Evolutionary conservation across 805 yeast species (phyloP).

Genomic region (Zygosaccharomyces lentus): DNA sequence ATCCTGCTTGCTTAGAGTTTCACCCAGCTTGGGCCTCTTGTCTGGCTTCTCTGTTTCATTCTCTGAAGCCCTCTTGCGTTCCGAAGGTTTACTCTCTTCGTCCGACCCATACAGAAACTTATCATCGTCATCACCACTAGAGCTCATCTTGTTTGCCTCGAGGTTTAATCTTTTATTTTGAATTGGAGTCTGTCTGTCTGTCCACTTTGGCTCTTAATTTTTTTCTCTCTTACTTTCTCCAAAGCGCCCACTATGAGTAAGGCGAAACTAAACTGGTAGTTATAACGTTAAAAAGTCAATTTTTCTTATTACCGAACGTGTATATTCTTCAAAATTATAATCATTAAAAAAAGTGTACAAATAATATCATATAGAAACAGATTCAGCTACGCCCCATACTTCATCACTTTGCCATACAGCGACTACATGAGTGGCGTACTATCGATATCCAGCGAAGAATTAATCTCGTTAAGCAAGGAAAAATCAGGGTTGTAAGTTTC

Average conservation of each 20-base stretch:
- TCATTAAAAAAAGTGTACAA: neutral
- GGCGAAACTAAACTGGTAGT: neutral
- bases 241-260: neutral
- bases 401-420: neutral
- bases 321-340: neutral
- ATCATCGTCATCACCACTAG: conserved; percentile 36
- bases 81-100: conserved; percentile 1
- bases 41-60: conserved; percentile 12
- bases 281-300: neutral
- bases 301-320: neutral
- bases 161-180: neutral
- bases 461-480: conserved; percentile 17
- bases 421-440: neutral
- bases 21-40: conserved; percentile 14
- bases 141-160: conserved; percentile 18
- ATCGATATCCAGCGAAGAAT: conserved; percentile 11
- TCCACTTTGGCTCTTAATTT: too few relatives aligned
- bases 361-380: neutral
- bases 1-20: conserved; percentile 19
- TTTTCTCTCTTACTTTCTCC: neutral
- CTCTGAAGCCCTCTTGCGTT: conserved; percentile 22
- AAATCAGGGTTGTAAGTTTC: conserved; percentile 17
- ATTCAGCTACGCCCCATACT: neutral
- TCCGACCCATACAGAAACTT: conserved; percentile 36
- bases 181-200: neutral